A percentile compares a stretch with the other conserved stretches of the same genome.
phyloP scores from a whole-genome alignment of 2,329 filamentous ascomycete genomes.

The Aspergillus hiratsukae region DNA sequence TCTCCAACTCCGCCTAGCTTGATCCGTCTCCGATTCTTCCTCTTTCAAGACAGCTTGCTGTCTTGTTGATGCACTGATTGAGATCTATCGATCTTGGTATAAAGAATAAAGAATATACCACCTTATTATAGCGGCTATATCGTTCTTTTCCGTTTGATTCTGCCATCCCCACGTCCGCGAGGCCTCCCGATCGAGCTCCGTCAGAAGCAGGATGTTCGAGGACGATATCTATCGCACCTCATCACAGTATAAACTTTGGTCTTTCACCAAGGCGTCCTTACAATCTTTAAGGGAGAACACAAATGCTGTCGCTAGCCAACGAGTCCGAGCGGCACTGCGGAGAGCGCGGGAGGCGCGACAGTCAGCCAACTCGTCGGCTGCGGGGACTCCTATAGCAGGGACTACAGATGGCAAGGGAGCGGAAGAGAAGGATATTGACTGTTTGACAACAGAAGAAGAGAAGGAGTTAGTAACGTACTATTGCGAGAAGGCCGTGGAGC shows the following conservation, averaged over 20 bases:
- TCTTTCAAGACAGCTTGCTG: neutral
- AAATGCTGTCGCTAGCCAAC: constrained; percentile 71
- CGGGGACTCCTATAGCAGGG: constrained; percentile 25
- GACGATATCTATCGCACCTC: constrained; percentile 87
- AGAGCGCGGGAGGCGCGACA: constrained; percentile 38
- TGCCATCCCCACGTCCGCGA: neutral
- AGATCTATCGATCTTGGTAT: neutral
- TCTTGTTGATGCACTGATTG: neutral
- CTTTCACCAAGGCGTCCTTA: constrained; percentile 72
- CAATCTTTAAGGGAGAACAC: constrained; percentile 69
- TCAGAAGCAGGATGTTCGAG: constrained; percentile 62
- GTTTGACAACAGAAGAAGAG: constrained; percentile 80
- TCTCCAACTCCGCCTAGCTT: neutral
- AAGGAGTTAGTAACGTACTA: constrained; percentile 76
- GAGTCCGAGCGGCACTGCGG: constrained; percentile 55
- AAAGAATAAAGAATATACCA: neutral
- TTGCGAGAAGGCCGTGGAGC: constrained; percentile 55
- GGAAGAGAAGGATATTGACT: constrained; percentile 57
- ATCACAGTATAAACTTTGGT: constrained; percentile 89
- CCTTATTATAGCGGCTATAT: neutral
- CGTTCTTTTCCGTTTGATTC: neutral
- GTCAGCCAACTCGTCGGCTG: constrained; percentile 29
- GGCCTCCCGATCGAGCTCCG: neutral
- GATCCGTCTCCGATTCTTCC: neutral
- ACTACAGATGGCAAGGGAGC: constrained; percentile 28